Conservation (phyloP, 2,329 filamentous ascomycete species). For the Hymenoscyphus repandus region DNA sequence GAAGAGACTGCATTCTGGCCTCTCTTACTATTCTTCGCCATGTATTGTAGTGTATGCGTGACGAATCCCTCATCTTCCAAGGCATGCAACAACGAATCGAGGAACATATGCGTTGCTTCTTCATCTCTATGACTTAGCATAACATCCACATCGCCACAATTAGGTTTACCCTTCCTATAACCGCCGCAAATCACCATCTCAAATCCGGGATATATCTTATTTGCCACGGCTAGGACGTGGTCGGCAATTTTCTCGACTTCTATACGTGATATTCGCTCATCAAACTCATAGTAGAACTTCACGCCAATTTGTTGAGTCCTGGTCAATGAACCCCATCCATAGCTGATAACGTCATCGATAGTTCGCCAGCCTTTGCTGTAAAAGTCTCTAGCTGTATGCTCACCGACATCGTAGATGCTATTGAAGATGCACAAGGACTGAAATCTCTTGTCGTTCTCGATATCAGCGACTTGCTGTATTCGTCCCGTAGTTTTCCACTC, state of each 20-base stretch:
- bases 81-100: slow-evolving; percentile 63
- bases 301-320: slow-evolving; percentile 89
- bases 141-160: slow-evolving; percentile 79
- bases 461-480: slow-evolving; percentile 58
- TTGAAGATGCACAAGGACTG: slow-evolving; percentile 66
- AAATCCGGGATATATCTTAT: slow-evolving; percentile 50
- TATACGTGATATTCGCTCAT: slow-evolving; percentile 59
- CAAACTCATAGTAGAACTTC: slow-evolving; percentile 88
- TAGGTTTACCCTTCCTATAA: slow-evolving; percentile 58
- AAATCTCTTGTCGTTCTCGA: slow-evolving; percentile 60
- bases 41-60: slow-evolving; percentile 74
- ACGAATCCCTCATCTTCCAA: slow-evolving; percentile 65
- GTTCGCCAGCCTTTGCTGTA: slow-evolving; percentile 76
- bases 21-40: slow-evolving; percentile 64
- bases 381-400: slow-evolving; percentile 74
- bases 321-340: slow-evolving; percentile 69
- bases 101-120: slow-evolving; percentile 59
- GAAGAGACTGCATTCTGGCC: slow-evolving; percentile 57
- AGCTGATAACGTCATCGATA: slow-evolving; percentile 79
- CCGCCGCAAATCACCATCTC: slow-evolving; percentile 61
- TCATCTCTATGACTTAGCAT: slow-evolving; percentile 76
- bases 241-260: slow-evolving; percentile 69
- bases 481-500: slow-evolving; percentile 62
- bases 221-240: slow-evolving; percentile 62
- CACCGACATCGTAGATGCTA: slow-evolving; percentile 88